Evolutionary conservation across 1,284 basidiomycete genomes (phyloP).

Genomic region (Ganoderma lucidum): DNA sequence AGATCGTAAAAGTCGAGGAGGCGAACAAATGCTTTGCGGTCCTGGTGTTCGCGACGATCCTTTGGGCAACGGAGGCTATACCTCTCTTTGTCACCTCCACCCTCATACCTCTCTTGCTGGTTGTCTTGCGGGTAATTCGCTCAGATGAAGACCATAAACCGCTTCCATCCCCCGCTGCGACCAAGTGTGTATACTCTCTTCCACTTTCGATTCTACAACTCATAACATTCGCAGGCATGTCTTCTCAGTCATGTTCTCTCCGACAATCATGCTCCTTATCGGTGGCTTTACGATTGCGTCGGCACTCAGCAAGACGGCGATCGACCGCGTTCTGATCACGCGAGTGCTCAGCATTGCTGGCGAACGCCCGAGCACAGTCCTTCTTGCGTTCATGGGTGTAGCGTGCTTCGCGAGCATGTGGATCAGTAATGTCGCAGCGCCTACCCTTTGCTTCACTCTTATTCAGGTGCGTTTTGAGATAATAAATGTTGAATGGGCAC

Average conservation of each 20-base stretch:
- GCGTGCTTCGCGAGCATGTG: conserved; percentile 99
- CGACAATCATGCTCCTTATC: conserved; percentile 97
- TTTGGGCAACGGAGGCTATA: conserved; percentile 98
- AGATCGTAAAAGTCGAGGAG: conserved; percentile 71
- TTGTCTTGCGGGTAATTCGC: conserved; percentile 86
- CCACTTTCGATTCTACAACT: neutral
- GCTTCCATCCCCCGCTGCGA: conserved; percentile 76
- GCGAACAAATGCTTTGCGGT: conserved; percentile 95
- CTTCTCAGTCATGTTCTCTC: conserved; percentile 85
- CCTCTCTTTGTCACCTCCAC: conserved; percentile 97
- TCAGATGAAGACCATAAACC: conserved; percentile 61
- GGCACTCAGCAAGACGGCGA: conserved; percentile 96
- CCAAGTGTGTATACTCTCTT: conserved; percentile 69
- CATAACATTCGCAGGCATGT: conserved; percentile 58
- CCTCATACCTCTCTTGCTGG: conserved; percentile 89
- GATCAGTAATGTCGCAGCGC: conserved; percentile 99
- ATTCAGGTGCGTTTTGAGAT: conserved; percentile 67
- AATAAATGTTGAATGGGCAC: neutral
- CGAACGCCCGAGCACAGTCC: conserved; percentile 84
- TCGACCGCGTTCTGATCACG: conserved; percentile 95
- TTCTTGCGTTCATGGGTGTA: conserved; percentile 96
- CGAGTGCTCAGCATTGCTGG: conserved; percentile 92
- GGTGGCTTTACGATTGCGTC: conserved; percentile 99
- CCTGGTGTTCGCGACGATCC: conserved; percentile 89
- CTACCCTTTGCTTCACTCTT: conserved; percentile 97